Evolutionary conservation across 139 green algal species (phyloP), one percentile per base, ranked within the genome.

Genomic region (Chlorella sp.): DNA sequence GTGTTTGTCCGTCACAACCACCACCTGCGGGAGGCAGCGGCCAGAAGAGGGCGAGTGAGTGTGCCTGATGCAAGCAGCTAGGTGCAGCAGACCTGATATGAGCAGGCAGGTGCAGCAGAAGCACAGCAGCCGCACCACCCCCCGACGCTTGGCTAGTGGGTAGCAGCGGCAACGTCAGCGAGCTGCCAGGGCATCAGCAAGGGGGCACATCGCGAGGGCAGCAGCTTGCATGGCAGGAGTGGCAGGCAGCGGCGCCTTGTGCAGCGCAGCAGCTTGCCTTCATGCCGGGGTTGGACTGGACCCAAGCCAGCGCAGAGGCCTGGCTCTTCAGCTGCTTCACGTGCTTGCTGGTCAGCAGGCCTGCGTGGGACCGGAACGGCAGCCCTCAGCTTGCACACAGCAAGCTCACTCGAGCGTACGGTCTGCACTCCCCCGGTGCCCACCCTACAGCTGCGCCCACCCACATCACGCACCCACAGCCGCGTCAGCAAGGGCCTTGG

Each of bases 1-100:
- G 24, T 28, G 32, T 79, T 88, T 88, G 51, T 83, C 67, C 7
- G 82, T 90, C 48, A 90, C 83, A 48, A 91, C 67, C 64, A 91
- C 69, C 48, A 91, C 88, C 88, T 84, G 73, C 70, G 14, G 74
- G 38, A 1, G 43, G 36, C 30, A 73, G 2, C n/a, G n/a, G n/a
- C n/a, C n/a, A n/a, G n/a, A n/a, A n/a, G n/a, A n/a, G n/a, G n/a
- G n/a, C n/a, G n/a, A n/a, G n/a, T n/a, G n/a, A n/a, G n/a, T n/a
- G n/a, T n/a, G n/a, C n/a, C n/a, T n/a, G n/a, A n/a, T n/a, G n/a
- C n/a, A n/a, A n/a, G 32, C 51, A 44, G 62, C 2, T 20, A 38
- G 60, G 60, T 36, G 60, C 28, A 68, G 60, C 22, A 30, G 58
- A 34, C 2, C 2, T 28, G 68, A 32, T n/a, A n/a, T 30, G 68